A percentile compares a stretch with the other conserved stretches of the same genome.
Conservation (phyloP, 2,329 filamentous ascomycete genomes). For the Fusarium sp. region DNA sequence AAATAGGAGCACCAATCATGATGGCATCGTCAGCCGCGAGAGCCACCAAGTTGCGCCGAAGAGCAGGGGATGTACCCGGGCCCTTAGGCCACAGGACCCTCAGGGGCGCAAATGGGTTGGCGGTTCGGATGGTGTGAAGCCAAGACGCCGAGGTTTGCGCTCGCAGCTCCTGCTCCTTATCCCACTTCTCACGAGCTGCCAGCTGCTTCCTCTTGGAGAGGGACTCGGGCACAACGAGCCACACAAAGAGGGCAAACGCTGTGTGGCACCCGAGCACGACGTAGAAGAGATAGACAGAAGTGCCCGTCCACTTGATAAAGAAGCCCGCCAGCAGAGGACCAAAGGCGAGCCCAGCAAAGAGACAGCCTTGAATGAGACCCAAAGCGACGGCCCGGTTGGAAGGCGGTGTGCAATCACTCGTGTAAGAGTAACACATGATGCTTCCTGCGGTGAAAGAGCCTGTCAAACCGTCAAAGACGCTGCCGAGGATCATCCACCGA, state of each 20-base stretch:
- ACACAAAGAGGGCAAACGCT: slow-evolving; percentile 78
- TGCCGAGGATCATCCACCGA: slow-evolving; percentile 81
- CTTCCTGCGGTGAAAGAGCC: slow-evolving; percentile 90
- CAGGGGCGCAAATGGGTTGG: slow-evolving; percentile 82
- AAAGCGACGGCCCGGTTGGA: slow-evolving; percentile 85
- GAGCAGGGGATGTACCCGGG: slow-evolving; percentile 64
- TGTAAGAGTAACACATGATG: slow-evolving; percentile 84
- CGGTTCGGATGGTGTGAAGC: slow-evolving; percentile 53
- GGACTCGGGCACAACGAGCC: slow-evolving; percentile 84
- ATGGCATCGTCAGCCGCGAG: slow-evolving; percentile 85
- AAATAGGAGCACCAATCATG: slow-evolving; percentile 85
- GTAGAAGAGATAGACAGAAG: slow-evolving; percentile 88
- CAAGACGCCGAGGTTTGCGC: slow-evolving; percentile 38
- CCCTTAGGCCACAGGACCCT: slow-evolving; percentile 81
- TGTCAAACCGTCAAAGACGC: slow-evolving; percentile 82
- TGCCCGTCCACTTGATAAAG: slow-evolving; percentile 80
- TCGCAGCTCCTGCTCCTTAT: slow-evolving; percentile 57
- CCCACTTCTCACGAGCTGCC: slow-evolving; percentile 76
- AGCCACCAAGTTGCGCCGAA: slow-evolving; percentile 85
- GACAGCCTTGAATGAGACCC: slow-evolving; percentile 88
- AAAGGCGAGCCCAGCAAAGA: slow-evolving; percentile 89
- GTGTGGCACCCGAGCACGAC: slow-evolving; percentile 78
- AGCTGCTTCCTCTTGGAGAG: slow-evolving; percentile 79
- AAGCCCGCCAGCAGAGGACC: slow-evolving; percentile 86
- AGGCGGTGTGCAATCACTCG: slow-evolving; percentile 87